phyloP scores from a whole-genome alignment of 2,329 filamentous ascomycete species.

The Alternaria sp. region DNA sequence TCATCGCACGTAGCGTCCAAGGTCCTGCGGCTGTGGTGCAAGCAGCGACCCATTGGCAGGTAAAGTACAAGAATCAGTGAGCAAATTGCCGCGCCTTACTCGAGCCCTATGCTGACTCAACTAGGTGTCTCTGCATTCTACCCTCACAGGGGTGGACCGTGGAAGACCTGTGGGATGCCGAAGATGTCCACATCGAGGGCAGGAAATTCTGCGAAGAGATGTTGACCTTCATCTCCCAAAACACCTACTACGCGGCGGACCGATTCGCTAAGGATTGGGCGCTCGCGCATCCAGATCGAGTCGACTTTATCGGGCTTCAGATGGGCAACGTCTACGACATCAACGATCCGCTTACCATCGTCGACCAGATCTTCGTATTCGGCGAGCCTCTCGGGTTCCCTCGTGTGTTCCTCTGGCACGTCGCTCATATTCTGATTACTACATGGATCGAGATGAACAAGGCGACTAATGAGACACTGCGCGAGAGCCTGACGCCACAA shows the following conservation, averaged over 20 bases:
- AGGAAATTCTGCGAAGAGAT: slow-evolving; percentile 35
- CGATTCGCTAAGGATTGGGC: slow-evolving; percentile 34
- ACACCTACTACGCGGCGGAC: slow-evolving; percentile 28
- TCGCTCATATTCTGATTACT: slow-evolving; percentile 30
- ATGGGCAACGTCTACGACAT: slow-evolving; percentile 24
- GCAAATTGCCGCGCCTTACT: neutral
- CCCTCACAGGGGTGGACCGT: slow-evolving; percentile 32
- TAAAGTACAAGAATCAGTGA: slow-evolving; percentile 24
- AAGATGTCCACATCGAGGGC: slow-evolving; percentile 42
- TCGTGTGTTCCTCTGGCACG: slow-evolving; percentile 39
- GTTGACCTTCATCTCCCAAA: slow-evolving; percentile 32
- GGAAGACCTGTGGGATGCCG: slow-evolving; percentile 42
- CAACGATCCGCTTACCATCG: slow-evolving; percentile 24
- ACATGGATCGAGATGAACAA: slow-evolving; percentile 13
- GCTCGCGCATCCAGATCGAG: slow-evolving; percentile 23
- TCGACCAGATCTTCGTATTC: slow-evolving; percentile 38
- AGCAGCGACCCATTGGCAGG: slow-evolving; percentile 29
- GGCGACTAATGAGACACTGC: slow-evolving; percentile 2
- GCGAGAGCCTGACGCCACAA: neutral
- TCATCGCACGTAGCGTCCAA: slow-evolving; percentile 35
- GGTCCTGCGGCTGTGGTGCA: slow-evolving; percentile 19
- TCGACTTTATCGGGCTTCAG: slow-evolving; percentile 22
- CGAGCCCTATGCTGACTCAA: neutral
- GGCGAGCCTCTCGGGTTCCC: slow-evolving; percentile 32
- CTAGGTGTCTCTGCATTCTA: slow-evolving; percentile 33